Evolutionary conservation across 108 stramenopile species (phyloP).

Genomic region (Cyclostephanos tholiformis): DNA sequence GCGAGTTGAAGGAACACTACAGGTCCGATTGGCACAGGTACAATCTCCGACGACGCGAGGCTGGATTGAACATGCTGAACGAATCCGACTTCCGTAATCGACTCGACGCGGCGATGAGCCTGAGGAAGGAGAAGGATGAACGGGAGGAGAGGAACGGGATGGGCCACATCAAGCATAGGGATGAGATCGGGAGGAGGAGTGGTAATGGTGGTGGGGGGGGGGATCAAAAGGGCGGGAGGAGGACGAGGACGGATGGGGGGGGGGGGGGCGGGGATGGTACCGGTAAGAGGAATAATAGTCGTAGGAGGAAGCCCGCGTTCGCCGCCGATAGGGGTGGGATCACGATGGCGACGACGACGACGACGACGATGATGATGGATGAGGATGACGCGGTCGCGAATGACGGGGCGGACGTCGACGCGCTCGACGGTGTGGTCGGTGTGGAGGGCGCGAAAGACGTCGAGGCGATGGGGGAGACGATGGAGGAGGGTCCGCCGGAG

Average conservation of each 20-base stretch:
- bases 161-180: slow-evolving; percentile 75
- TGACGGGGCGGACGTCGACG: slow-evolving; percentile 17
- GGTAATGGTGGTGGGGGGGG: slow-evolving; percentile 10
- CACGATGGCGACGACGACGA: slow-evolving; percentile 12
- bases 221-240: background rate
- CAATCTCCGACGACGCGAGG: slow-evolving; percentile 94
- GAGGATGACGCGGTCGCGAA: too few species aligned
- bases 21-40: slow-evolving; percentile 97
- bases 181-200: slow-evolving; percentile 2
- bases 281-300: slow-evolving; percentile 24
- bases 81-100: slow-evolving; percentile 77
- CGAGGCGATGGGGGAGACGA: slow-evolving; percentile 27
- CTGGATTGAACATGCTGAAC: slow-evolving; percentile 70
- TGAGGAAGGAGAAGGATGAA: slow-evolving; percentile 67
- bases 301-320: slow-evolving; percentile 42
- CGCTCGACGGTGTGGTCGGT: background rate
- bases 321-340: slow-evolving; percentile 23
- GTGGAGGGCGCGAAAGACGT: slow-evolving; percentile 6
- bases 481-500: slow-evolving; percentile 65
- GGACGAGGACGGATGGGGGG: slow-evolving; percentile 6
- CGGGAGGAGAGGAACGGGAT: slow-evolving; percentile 51
- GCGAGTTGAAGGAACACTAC: slow-evolving; percentile 84
- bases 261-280: background rate
- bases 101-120: slow-evolving; percentile 79
- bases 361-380: slow-evolving; percentile 9